phyloP scores from a whole-genome alignment of 2,329 filamentous ascomycete species.

The Whalleya microplaca region DNA sequence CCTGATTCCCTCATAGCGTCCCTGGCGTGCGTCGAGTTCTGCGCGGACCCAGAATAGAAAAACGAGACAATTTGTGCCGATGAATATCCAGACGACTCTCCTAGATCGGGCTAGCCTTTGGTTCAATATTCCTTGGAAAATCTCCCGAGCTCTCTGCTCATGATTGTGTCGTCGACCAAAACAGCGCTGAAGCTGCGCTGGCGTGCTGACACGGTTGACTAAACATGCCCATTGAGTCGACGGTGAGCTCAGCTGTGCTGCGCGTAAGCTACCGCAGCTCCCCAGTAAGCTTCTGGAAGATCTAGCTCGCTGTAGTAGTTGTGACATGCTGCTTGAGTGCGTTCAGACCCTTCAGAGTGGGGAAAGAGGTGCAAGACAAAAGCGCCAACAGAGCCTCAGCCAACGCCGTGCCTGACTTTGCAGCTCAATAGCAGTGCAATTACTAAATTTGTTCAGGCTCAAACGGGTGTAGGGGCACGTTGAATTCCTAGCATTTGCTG shows the following conservation, averaged over 20 bases:
- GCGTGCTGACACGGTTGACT: not conserved
- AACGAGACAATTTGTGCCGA: slow-evolving; percentile 8
- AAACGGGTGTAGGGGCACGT: no score
- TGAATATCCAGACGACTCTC: slow-evolving; percentile 4
- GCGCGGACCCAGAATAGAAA: slow-evolving; percentile 4
- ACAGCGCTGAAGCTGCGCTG: not conserved
- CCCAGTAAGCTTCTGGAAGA: not conserved
- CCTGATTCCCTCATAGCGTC: not conserved
- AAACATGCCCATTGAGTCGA: not conserved
- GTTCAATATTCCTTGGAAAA: not conserved
- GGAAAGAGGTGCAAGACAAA: not conserved
- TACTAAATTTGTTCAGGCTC: no score
- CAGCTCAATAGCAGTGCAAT: no score
- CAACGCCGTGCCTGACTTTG: no score
- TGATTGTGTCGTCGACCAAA: not conserved
- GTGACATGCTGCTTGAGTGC: not conserved
- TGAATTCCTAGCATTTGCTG: no score
- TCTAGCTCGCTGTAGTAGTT: not conserved
- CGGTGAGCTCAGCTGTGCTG: not conserved
- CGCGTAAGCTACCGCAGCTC: not conserved
- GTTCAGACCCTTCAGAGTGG: not conserved
- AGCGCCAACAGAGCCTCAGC: not conserved
- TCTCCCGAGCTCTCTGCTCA: not conserved
- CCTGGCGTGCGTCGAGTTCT: not conserved
- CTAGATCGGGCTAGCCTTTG: not conserved